Conservation (phyloP, 345 rosid genomes). For the Eucalyptus cloeziana region DNA sequence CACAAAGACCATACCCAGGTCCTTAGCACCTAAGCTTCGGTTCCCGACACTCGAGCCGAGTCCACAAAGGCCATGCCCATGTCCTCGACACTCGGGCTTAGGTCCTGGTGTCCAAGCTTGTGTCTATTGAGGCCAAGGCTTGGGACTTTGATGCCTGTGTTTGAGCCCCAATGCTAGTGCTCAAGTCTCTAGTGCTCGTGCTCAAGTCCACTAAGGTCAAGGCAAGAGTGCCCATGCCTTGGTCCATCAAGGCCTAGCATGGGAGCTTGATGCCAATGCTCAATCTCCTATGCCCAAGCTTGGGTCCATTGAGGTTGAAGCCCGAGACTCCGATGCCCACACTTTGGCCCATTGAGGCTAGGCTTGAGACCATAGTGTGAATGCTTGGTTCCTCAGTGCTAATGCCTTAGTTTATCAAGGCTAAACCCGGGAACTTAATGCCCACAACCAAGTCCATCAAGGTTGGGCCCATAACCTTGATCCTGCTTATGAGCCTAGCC, state of each 20-base stretch:
- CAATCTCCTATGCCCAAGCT: too few relatives aligned
- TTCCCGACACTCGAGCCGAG: fast-evolving
- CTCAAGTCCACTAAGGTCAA: fast-evolving
- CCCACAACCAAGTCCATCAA: neutral
- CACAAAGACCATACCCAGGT: too few relatives aligned
- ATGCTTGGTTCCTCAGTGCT: fast-evolving
- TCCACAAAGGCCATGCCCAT: neutral
- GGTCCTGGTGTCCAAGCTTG: neutral
- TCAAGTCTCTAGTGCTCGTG: too few relatives aligned
- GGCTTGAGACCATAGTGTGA: too few relatives aligned
- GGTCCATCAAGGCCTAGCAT: too few relatives aligned
- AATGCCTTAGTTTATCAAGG: too few relatives aligned
- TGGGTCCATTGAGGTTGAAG: too few relatives aligned
- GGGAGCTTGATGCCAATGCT: too few relatives aligned
- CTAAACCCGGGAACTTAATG: neutral
- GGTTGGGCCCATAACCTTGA: neutral
- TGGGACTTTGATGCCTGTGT: fast-evolving
- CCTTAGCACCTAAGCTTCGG: fast-evolving
- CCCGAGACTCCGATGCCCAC: fast-evolving
- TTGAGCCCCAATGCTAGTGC: neutral
- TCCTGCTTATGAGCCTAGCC: neutral
- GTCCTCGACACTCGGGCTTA: fast-evolving
- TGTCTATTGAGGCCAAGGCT: neutral
- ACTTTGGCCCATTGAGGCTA: too few relatives aligned
- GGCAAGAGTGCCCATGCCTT: too few relatives aligned